Evolutionary conservation across 495 filamentous ascomycete genomes (phyloP), one percentile per base, ranked within the genome.

Genomic region (Hyphodiscus hymeniophilus): DNA sequence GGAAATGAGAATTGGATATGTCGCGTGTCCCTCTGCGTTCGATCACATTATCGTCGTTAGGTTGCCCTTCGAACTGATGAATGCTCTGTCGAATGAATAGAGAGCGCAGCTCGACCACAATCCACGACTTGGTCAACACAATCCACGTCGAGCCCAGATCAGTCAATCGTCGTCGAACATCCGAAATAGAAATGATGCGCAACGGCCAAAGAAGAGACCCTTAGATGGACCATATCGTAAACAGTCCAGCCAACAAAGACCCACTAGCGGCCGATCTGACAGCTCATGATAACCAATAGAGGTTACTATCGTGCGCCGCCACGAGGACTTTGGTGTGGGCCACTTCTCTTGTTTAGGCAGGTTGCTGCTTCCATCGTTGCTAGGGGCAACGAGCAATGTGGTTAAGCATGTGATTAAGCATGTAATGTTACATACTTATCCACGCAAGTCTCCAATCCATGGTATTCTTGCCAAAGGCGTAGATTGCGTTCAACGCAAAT

Each of bases 41-140:
- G 39, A 38, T 55, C 34, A 22, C 48, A 52, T 52, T 46, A 38
- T 52, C 39, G 42, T 39, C 39, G 23, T 38, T 41, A 5, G n/a
- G 13, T 38, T 2, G 2, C 34, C 2, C 12, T 8, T 16, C n/a
- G 26, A 5, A 4, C 2, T 38, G 34, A 38, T 4, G 6, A 20
- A 6, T 16, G 17, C 12, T 13, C 34, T 7, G n/a, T 22, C 20
- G 39, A 20, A 8, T 15, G 24, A 42, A 22, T 17, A 16, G 24
- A 47, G 49, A 53, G 50, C 44, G 39, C 38, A 46, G 50, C 50
- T 53, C 50, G 12, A 17, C 33, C 5, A 5, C 12, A 36, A 36
- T 36, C 33, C 3, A 4, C 33, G 33, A 36, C 33, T 5, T n/a
- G 33, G 3, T 36, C 31, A 36, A 38, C 44, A 21, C 44, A 20